These are phyloP conservation scores for Calamus simplicifolius DNA, from an alignment of 176 grass and related monocot species.

Conservation along the genomic window DNA sequence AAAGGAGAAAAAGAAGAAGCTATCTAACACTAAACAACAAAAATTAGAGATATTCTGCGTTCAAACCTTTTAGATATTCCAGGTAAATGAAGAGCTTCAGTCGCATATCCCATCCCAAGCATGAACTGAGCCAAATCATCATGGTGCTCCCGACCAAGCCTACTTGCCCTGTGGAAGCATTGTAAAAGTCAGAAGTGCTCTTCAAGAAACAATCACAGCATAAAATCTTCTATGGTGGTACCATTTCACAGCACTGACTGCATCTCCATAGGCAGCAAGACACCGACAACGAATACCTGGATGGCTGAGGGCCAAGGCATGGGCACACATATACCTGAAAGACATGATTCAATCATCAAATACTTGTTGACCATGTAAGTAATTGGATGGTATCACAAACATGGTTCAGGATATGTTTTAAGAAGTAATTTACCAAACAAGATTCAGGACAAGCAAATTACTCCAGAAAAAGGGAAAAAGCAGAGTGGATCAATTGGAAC, in stretches of 20 bases:
- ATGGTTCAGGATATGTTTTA: too few species aligned
- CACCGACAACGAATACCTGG: slow-evolving; percentile 95
- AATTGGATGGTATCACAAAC: too few species aligned
- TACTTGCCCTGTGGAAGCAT: slow-evolving; percentile 68
- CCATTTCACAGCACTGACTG: slow-evolving; percentile 99
- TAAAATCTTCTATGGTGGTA: slow-evolving; percentile 25
- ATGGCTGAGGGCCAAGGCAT: slow-evolving; percentile 97
- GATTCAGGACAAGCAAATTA: too few species aligned
- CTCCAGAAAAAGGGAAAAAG: too few species aligned
- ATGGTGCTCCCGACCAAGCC: slow-evolving; percentile 90
- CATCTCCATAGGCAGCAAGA: slow-evolving; percentile 95
- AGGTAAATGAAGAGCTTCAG: slow-evolving; percentile 99
- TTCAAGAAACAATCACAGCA: slow-evolving; percentile 13
- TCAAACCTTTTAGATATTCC: slow-evolving; percentile 93
- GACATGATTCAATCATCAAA: background rate
- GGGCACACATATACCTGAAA: slow-evolving; percentile 96
- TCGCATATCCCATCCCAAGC: slow-evolving; percentile 99
- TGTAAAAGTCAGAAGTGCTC: slow-evolving; percentile 5
- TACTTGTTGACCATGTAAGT: too few species aligned
- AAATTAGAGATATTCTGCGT: slow-evolving; percentile 9
- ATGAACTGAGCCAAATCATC: slow-evolving; percentile 99
- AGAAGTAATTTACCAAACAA: too few species aligned
- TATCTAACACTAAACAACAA: too few species aligned
- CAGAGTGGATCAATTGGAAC: too few species aligned
- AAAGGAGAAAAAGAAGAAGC: too few species aligned